phyloP scores from a whole-genome alignment of 169 alveolate genomes.

The Plasmodium sp. region DNA sequence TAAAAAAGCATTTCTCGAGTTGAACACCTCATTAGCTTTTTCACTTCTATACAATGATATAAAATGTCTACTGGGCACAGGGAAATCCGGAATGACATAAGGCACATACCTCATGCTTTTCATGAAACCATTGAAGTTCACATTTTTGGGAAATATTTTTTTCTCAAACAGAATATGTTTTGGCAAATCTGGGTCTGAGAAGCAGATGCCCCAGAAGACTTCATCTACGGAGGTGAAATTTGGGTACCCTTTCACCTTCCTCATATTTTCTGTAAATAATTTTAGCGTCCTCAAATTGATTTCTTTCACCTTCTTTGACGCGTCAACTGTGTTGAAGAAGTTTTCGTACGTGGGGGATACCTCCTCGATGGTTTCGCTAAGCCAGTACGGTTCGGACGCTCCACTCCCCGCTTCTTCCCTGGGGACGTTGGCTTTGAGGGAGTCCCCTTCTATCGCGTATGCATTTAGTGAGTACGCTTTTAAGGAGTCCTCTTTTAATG shows the following conservation, averaged over 20 bases:
- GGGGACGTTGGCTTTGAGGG: neutral
- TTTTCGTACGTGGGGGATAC: conserved; percentile 9
- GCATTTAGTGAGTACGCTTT: too few relatives aligned
- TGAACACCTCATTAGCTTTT: conserved; percentile 34
- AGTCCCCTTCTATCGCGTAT: too few relatives aligned
- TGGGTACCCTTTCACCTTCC: conserved; percentile 61
- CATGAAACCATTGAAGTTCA: conserved; percentile 69
- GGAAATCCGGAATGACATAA: conserved; percentile 70
- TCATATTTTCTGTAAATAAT: conserved; percentile 59
- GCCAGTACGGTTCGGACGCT: neutral
- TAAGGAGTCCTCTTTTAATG: too few relatives aligned
- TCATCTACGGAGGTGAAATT: conserved; percentile 58
- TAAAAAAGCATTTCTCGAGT: conserved; percentile 50
- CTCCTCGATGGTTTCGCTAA: conserved; percentile 34
- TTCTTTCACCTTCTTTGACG: conserved; percentile 49
- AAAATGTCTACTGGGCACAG: conserved; percentile 52
- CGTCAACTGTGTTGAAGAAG: conserved; percentile 24
- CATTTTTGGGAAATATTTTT: conserved; percentile 55
- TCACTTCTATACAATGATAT: conserved; percentile 6
- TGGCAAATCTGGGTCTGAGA: conserved; percentile 73
- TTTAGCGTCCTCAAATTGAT: conserved; percentile 24
- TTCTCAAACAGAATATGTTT: conserved; percentile 49
- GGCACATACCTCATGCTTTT: conserved; percentile 71
- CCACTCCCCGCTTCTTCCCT: neutral
- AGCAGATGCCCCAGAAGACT: conserved; percentile 60